Base-by-base conservation (phyloP, 371 early-diverging fungal species). In the Mucor piriformis region DNA sequence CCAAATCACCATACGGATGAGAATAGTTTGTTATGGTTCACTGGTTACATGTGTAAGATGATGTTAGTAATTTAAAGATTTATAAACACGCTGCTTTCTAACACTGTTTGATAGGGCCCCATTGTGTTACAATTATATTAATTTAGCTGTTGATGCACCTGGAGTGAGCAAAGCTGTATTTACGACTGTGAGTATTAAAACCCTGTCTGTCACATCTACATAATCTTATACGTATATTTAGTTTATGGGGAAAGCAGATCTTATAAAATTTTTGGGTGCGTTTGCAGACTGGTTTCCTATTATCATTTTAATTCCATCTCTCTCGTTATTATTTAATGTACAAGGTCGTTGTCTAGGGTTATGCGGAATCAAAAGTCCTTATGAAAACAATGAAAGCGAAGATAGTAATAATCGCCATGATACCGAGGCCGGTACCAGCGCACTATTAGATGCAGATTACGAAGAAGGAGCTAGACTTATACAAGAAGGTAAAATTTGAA, bases 91-190 rank as follows among this genome's bases (percentile, higher is more conserved):
- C 18, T 37, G 3, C 18, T 18, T 20, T 25, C 21, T 13, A 24
- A 44, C 16, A 46, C 32, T 21, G n/a, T 6, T 12, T 2, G 34
- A 29, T 50, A 85, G 86, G 67, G 92, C 94, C 13, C 96, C 97
- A 3, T 81, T 97, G 49, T 94, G 95, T 62, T 96, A 96, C 77
- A 97, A 97, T 68, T 96, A 91, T 61, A 81, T 96, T 46, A 93
- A 92, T 37, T 79, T 95, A 56, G 85, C 62, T 29, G 50, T 40
- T 8, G 48, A 59, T 42, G 54, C 49, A 27, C 32, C 54, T 78
- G 56, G 82, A 71, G 74, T 64, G 70, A 76, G 40, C 63, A 67
- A 66, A 15, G 73, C 83, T 6, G 84, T 84, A 3, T 82, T 82
- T 35, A 77, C 67, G 13, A 60, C 67, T 59, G 76, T 76, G 69